Evolutionary conservation across 768 basidiomycete species (phyloP), one percentile per base, ranked within the genome.

Genomic region (Dendrothele bispora): DNA sequence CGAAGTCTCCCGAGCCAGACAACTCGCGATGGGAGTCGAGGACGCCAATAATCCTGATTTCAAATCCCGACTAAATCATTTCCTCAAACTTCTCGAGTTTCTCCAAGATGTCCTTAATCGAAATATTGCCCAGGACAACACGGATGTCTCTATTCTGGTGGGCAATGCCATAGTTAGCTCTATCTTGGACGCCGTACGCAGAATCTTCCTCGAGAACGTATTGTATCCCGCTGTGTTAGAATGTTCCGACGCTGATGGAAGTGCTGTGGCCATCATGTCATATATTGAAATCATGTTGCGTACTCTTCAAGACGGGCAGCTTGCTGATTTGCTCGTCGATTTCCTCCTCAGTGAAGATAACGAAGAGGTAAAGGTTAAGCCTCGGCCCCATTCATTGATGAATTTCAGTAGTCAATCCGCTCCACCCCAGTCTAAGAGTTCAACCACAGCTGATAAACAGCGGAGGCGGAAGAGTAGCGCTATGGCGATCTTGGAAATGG

Each of bases 201-300:
- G 81, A 17, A 88, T 91, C 46, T 98, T 98, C 70, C 74, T 98
- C 4, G 88, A 95, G 66, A 95, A 93, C 56, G 86, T 98, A 18
- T 70, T 98, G 25, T 95, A 95, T 62, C 91, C 95, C 0, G 91
- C 92, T 8, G 82, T 98, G 42, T 74, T 97, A 39, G 95, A 98
- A 61, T 95, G 92, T 65, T 94, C 94, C 0, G 90, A 91, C 51
- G 61, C 75, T 4, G 95, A 98, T 62, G 95, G 95, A n/a, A 95
- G 93, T 52, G 90, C 94, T 0, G 87, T 97, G 2, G 94, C 95
- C 8, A 94, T 98, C 46, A 84, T 98, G 80, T 91, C 89, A 14
- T 98, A 98, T 61, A 83, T 98, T 53, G 92, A 97, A 55, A 80
- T 91, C 58, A 87, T 92, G 77, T 75, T 93, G 43, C 78, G 83